A percentile compares a stretch with the other conserved stretches of the same genome.
phyloP scores from a whole-genome alignment of 176 grass and related monocot species.

The Triticum monococcum region DNA sequence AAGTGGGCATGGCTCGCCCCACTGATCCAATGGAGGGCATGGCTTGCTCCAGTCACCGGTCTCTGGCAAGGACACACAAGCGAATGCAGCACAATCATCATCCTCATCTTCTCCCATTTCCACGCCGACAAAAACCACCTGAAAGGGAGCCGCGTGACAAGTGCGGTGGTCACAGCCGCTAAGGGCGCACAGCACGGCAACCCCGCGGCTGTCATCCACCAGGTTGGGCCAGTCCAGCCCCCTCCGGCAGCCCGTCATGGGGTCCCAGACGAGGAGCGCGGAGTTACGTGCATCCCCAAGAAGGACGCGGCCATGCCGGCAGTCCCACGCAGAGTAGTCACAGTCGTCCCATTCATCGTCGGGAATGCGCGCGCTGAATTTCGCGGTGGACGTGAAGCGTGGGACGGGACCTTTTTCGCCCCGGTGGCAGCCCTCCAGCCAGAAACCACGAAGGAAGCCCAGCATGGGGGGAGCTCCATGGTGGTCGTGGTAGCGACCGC shows the following conservation, averaged over 20 bases:
- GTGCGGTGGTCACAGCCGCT: background rate
- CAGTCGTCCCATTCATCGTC: background rate
- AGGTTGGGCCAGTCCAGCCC: background rate
- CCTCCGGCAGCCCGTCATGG: background rate
- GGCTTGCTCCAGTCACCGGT: too few relatives aligned
- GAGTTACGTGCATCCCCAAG: background rate
- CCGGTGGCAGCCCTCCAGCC: background rate
- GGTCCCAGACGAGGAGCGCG: background rate
- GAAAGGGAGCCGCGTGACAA: background rate
- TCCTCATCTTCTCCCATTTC: too few relatives aligned
- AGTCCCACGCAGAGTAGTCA: conserved; percentile 57
- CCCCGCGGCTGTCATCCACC: background rate
- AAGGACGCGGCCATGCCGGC: conserved; percentile 52
- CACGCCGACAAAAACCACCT: too few relatives aligned
- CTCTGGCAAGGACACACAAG: too few relatives aligned
- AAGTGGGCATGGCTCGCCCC: background rate
- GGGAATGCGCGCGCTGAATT: background rate
- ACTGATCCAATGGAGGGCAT: background rate
- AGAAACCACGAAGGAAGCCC: background rate
- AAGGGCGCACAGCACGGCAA: background rate
- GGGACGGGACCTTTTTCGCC: background rate
- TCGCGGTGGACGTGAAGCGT: background rate
- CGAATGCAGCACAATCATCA: too few relatives aligned
- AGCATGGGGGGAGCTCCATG: background rate
- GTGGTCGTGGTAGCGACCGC: background rate